Evolutionary conservation across 495 filamentous ascomycete genomes (phyloP).

Genomic region (Rostrohypoxylon terebratum): DNA sequence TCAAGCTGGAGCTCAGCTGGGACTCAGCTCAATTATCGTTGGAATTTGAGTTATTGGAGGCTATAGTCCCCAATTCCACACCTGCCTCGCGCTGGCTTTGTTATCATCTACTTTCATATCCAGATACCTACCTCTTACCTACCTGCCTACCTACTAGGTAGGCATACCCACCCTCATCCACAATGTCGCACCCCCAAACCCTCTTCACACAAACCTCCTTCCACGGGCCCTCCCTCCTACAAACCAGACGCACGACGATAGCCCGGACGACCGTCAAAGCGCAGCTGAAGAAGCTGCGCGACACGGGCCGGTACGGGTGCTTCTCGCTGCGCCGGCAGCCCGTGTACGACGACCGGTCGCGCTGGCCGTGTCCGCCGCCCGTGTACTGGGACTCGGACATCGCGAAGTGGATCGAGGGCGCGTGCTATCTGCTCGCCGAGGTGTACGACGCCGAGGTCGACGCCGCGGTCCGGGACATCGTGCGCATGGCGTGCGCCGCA

Average conservation of each 20-base stretch:
- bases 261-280: slow-evolving; percentile 55
- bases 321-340: slow-evolving; percentile 66
- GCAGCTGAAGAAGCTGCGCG: slow-evolving; percentile 64
- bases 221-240: slow-evolving; percentile 52
- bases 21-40: background rate
- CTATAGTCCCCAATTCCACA: background rate
- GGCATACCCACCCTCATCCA: background rate
- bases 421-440: slow-evolving; percentile 66
- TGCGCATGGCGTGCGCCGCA: slow-evolving; percentile 64
- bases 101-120: background rate
- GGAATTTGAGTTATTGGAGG: background rate
- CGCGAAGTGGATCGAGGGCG: slow-evolving; percentile 71
- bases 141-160: background rate
- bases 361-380: slow-evolving; percentile 65
- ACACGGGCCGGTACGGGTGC: slow-evolving; percentile 66
- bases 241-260: slow-evolving; percentile 55
- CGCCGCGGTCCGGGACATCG: slow-evolving; percentile 65
- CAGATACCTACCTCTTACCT: no score
- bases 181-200: slow-evolving; percentile 49
- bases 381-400: slow-evolving; percentile 72
- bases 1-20: background rate
- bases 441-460: slow-evolving; percentile 59
- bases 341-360: slow-evolving; percentile 60
- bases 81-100: background rate
- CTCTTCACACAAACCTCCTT: slow-evolving; percentile 50